Evolutionary conservation across 1,139 yeast species (phyloP), one percentile per base, ranked within the genome.

Genomic region (Nadsonia starkeyi-henricii): DNA sequence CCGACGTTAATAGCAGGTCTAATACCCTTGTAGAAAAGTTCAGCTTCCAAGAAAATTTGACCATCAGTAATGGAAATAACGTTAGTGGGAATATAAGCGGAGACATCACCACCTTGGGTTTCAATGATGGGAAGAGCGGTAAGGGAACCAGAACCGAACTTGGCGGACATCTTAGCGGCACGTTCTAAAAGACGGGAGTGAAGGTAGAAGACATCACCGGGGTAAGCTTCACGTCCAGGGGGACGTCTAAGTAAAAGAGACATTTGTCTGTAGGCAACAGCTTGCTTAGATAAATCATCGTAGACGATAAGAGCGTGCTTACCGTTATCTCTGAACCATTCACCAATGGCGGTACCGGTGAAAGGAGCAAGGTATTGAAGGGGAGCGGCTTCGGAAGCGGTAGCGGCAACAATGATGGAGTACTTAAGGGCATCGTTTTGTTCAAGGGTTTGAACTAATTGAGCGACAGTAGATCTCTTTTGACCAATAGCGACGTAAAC

Each of bases 341-440:
- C 99, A 78, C 97, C 96, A 71, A 93, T 89, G 68, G 99, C 96
- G 72, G 95, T 83, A 63, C 91, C 99, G 63, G 98, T 88, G 95
- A 93, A 91, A 71, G 99, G 99, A 78, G 99, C 98, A 71, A 91
- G 77, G 79, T 88, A 91, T 80, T 91, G 99, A 74, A 93, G 81
- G 72, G 98, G 99, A 73, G 99, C 98, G 63, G 98, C 98, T 79
- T 91, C 98, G 58, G 98, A 93, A 63, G 99, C 99, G 67, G 99
- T 93, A 66, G 98, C 99, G 58, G 98, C 96, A 70, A 91, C 97
- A 72, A 91, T 79, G 74, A 91, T 85, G 65, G 97, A 75, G 82
- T 91, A 91, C 78, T 91, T 88, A 75, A 93, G 77, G 64, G 99
- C 97, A 70, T 89, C 98, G 71, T 86, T 77, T 74, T 89, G 91